phyloP scores from a whole-genome alignment of 1,284 basidiomycete genomes.

The Pulveroboletus sp. region DNA sequence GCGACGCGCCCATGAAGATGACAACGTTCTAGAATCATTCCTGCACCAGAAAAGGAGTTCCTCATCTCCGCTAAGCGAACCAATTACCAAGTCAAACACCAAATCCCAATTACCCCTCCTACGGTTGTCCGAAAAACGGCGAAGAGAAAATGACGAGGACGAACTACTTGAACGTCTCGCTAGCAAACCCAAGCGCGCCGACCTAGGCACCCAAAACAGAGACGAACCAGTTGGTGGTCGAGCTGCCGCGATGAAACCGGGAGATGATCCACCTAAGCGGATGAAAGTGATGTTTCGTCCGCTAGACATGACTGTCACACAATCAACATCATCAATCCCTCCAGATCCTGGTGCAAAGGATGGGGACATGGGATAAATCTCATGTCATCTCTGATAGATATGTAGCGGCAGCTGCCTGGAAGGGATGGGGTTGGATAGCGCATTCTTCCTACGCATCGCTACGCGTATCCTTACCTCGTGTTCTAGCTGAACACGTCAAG shows the following conservation, averaged over 20 bases:
- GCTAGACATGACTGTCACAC: slow-evolving; percentile 32
- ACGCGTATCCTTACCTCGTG: slow-evolving; percentile 16
- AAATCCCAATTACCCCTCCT: slow-evolving; percentile 35
- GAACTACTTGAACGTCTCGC: slow-evolving; percentile 53
- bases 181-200: slow-evolving; percentile 51
- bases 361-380: slow-evolving; percentile 63
- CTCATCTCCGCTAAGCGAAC: slow-evolving; percentile 39
- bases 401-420: not conserved
- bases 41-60: slow-evolving; percentile 41
- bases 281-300: slow-evolving; percentile 70
- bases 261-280: slow-evolving; percentile 70
- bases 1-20: slow-evolving; percentile 40
- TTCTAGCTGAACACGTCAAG: slow-evolving; percentile 7
- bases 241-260: slow-evolving; percentile 38
- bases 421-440: not conserved
- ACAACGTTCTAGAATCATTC: slow-evolving; percentile 51
- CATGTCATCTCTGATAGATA: not conserved
- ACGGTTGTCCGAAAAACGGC: slow-evolving; percentile 66
- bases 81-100: slow-evolving; percentile 34
- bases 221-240: slow-evolving; percentile 25
- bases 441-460: slow-evolving; percentile 1
- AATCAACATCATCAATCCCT: slow-evolving; percentile 39
- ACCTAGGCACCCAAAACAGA: slow-evolving; percentile 39
- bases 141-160: slow-evolving; percentile 72
- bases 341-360: slow-evolving; percentile 70